phyloP scores from a whole-genome alignment of 1,284 basidiomycete species.

The Tylopilus orsonianus region DNA sequence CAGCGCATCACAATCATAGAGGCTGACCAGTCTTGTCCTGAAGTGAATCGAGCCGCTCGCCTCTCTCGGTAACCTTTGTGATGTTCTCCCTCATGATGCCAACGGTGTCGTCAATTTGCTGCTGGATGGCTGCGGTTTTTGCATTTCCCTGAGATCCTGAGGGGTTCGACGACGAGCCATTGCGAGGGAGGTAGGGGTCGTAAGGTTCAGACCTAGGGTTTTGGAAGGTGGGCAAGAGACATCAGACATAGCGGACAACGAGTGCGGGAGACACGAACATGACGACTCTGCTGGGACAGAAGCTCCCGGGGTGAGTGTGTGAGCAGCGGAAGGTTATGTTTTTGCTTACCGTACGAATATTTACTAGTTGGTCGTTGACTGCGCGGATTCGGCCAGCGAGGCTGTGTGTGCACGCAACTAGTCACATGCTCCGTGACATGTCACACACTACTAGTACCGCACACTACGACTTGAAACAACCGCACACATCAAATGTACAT shows the following conservation, averaged over 20 bases:
- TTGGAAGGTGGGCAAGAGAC: constrained; percentile 2
- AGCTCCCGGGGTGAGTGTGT: neutral
- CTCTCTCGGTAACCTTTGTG: constrained; percentile 92
- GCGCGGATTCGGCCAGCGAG: constrained; percentile 10
- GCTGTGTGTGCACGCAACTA: constrained; percentile 10
- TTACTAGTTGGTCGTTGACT: constrained; percentile 25
- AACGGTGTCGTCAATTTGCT: constrained; percentile 93
- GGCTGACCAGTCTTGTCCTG: constrained; percentile 96
- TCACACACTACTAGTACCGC: constrained; percentile 3
- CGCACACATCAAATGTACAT: too few species aligned
- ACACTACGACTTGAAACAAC: too few species aligned
- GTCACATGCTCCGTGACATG: constrained; percentile 16
- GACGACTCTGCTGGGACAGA: constrained; percentile 13
- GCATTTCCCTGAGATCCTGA: constrained; percentile 53
- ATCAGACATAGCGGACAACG: constrained; percentile 4
- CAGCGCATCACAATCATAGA: constrained; percentile 2
- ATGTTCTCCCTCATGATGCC: constrained; percentile 99
- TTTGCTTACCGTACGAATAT: constrained; percentile 20
- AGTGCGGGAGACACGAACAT: constrained; percentile 27
- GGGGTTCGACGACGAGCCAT: constrained; percentile 63
- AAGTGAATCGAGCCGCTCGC: constrained; percentile 89
- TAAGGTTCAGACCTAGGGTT: constrained; percentile 83
- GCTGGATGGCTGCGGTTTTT: constrained; percentile 91
- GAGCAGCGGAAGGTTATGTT: neutral
- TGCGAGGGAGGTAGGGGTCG: constrained; percentile 92